Evolutionary conservation across 1,284 basidiomycete genomes (phyloP), one percentile per base, ranked within the genome.

Genomic region (Sporisorium graminicola): DNA sequence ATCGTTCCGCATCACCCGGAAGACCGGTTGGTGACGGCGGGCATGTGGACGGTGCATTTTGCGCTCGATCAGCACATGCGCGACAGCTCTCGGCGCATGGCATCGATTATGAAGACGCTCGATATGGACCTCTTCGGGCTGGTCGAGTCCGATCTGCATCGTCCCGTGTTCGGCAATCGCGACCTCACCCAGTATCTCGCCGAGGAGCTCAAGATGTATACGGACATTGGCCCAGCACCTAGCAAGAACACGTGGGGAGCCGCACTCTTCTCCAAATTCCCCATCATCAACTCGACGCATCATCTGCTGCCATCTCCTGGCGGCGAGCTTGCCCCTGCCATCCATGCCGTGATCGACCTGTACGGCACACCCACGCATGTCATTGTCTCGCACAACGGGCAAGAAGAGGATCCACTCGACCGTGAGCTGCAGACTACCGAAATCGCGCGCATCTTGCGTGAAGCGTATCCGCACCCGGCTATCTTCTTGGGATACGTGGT

Each of bases 371-470:
- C 90, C 56, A 90, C 96, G 24, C 91, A 92, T 16, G 93, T 95
- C 0, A 87, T 96, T 22, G 92, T 96, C 1, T 90, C 93, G 0
- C 95, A 98, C 82, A 97, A 98, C 82, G 95, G 95, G 2, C 95
- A 98, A 89, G 83, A 96, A 88, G 93, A 96, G 84, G 94, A 94
- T 57, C 90, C 92, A 0, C 86, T 94, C 20, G 95, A 97, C 86
- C 90, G 95, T 74, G 92, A 95, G 85, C 86, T 97, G 46, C 95
- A 98, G 84, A 93, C 93, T 50, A 91, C 86, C 35, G 92, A 92
- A 80, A 88, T 97, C 46, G 95, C 92, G 1, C 88, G 91, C 29
- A 91, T 97, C 57, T 92, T 96, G 90, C 86, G 90, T 0, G 88
- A 88, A 24, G 88, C 91, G 3, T 91, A 91, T 75, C 92, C 93